These are phyloP conservation scores for Pisolithus thermaeus DNA, from an alignment of 1,284 basidiomycete species.

Conservation along the genomic window DNA sequence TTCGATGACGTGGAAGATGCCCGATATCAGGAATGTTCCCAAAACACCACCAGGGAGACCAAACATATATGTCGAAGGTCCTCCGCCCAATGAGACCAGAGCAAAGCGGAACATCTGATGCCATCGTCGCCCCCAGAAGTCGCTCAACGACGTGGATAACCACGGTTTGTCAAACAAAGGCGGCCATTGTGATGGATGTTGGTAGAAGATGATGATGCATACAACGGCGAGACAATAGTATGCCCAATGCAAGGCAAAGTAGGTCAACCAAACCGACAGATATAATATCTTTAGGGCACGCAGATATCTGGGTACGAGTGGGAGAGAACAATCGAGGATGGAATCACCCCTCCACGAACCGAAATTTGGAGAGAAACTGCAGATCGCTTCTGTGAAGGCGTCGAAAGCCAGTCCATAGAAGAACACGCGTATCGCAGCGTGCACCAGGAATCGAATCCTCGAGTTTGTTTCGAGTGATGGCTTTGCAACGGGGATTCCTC, in stretches of 20 bases:
- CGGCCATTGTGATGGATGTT: constrained; percentile 35
- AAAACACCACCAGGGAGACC: constrained; percentile 44
- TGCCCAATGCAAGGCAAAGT: constrained; percentile 37
- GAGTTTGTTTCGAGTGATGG: constrained; percentile 7
- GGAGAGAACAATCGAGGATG: constrained; percentile 43
- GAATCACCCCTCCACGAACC: constrained; percentile 27
- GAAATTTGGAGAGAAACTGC: constrained; percentile 15
- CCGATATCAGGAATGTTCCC: constrained; percentile 53
- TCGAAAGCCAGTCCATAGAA: constrained; percentile 15
- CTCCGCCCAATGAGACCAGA: constrained; percentile 29
- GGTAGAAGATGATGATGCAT: constrained; percentile 32
- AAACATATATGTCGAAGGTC: constrained; percentile 29
- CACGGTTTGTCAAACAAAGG: constrained; percentile 36
- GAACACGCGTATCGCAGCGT: not conserved
- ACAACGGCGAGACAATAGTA: constrained; percentile 41
- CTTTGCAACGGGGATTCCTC: constrained; percentile 12
- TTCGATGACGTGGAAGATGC: constrained; percentile 49
- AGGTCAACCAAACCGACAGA: constrained; percentile 38
- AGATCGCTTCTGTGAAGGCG: constrained; percentile 8
- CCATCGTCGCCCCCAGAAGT: constrained; percentile 42
- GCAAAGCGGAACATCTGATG: constrained; percentile 35
- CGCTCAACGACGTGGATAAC: constrained; percentile 32
- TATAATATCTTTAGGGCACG: constrained; percentile 37
- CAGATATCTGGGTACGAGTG: constrained; percentile 35
- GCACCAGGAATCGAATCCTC: constrained; percentile 10